phyloP scores from a whole-genome alignment of 2,329 filamentous ascomycete species.

The Monascus ruber region DNA sequence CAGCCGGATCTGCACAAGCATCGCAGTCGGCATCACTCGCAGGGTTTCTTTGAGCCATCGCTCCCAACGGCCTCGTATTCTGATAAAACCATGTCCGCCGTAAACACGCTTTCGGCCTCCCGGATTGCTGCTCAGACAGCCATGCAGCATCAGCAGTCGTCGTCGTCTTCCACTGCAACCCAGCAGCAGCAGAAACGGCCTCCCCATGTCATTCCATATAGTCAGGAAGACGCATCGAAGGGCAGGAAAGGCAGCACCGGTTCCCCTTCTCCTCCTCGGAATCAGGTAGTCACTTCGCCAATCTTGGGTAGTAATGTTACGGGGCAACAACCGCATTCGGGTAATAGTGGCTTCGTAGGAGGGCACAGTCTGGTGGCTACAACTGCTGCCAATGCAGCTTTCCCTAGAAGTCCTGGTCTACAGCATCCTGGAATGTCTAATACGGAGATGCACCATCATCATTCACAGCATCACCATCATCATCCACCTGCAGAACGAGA shows the following conservation, averaged over 20 bases:
- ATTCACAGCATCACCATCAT: not conserved
- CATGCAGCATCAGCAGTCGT: constrained; percentile 40
- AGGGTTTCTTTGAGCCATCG: constrained; percentile 57
- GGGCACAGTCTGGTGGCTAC: constrained; percentile 45
- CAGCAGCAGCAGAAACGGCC: constrained; percentile 43
- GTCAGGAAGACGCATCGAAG: constrained; percentile 21
- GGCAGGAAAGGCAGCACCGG: constrained; percentile 21
- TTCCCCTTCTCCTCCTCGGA: constrained; percentile 22
- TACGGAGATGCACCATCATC: not conserved
- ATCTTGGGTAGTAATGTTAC: constrained; percentile 8
- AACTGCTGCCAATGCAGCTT: constrained; percentile 51
- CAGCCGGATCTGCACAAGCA: constrained; percentile 29
- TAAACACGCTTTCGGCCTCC: constrained; percentile 43
- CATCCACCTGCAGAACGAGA: constrained; percentile 18
- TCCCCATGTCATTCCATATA: constrained; percentile 29
- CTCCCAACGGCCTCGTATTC: constrained; percentile 42
- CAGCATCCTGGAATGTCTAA: constrained; percentile 13
- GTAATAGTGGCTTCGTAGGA: constrained; percentile 42
- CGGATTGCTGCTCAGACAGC: constrained; percentile 56
- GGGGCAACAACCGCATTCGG: constrained; percentile 14
- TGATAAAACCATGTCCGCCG: constrained; percentile 26
- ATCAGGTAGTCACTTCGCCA: constrained; percentile 13
- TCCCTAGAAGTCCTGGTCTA: constrained; percentile 40
- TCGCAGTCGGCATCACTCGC: constrained; percentile 44
- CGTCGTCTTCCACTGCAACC: constrained; percentile 5